Percentiles rank a stretch among this genome's conserved stretches.
Conservation (phyloP, 176 grass and related monocot genomes). For the Cenchrus purpureus region DNA sequence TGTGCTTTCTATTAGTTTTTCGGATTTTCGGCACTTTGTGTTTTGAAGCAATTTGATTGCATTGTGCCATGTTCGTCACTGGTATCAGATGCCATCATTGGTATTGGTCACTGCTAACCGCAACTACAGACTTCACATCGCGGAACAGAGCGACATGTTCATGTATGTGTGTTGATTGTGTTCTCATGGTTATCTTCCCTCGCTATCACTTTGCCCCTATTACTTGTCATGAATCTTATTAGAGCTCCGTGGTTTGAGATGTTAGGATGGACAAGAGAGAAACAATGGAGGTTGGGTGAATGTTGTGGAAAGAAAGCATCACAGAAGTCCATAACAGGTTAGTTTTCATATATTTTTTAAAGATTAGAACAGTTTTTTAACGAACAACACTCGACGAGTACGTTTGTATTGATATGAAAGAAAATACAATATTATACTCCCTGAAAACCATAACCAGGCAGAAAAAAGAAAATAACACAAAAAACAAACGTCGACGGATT, state of each 20-base stretch:
- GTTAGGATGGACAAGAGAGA: constrained; percentile 31
- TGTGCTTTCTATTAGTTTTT: neutral
- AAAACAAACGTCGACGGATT: too few relatives aligned
- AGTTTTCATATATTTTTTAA: neutral
- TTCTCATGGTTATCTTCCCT: neutral
- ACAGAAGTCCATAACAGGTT: constrained; percentile 56
- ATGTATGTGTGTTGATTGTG: neutral
- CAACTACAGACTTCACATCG: neutral
- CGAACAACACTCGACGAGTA: too few relatives aligned
- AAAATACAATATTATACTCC: too few relatives aligned
- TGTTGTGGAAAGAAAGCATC: constrained; percentile 44
- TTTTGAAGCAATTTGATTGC: neutral
- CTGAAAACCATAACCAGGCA: too few relatives aligned
- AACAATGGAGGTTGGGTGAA: constrained; percentile 46
- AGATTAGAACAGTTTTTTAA: neutral
- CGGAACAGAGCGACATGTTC: constrained; percentile 6
- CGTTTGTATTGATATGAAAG: too few relatives aligned
- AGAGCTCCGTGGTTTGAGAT: constrained; percentile 15
- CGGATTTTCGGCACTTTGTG: neutral
- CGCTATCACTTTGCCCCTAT: neutral
- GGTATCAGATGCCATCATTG: neutral
- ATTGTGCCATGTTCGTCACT: neutral
- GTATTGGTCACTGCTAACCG: too few relatives aligned
- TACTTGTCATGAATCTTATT: constrained; percentile 14
- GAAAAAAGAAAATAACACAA: too few relatives aligned